Percentiles rank a stretch among this genome's conserved stretches.
These are phyloP conservation scores for Passiflora organensis DNA, from an alignment of 345 rosid species.

Conservation along the genomic window DNA sequence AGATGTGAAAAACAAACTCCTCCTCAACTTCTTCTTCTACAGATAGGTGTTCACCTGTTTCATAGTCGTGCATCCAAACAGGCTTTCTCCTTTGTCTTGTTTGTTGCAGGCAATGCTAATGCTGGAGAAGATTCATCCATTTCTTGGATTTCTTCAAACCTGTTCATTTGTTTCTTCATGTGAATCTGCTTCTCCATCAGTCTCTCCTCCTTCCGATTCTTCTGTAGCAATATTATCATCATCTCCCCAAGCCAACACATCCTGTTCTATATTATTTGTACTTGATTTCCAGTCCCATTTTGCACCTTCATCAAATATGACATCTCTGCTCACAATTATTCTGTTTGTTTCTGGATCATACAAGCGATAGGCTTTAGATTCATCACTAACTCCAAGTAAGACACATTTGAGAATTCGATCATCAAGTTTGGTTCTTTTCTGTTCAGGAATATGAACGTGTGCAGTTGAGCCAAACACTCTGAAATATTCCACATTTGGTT, in stretches of 20 bases:
- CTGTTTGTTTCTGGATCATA: neutral
- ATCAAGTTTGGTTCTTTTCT: neutral
- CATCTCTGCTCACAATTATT: neutral
- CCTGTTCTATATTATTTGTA: neutral
- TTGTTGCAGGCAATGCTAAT: no score
- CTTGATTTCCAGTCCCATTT: neutral
- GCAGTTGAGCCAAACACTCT: neutral
- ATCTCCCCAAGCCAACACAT: neutral
- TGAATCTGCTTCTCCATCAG: no score
- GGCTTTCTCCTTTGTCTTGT: neutral
- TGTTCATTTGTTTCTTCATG: no score
- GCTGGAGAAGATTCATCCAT: no score
- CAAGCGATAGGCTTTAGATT: neutral
- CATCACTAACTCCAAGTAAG: neutral
- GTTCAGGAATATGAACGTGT: neutral
- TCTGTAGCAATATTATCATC: neutral
- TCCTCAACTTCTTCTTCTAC: neutral
- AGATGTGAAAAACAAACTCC: neutral
- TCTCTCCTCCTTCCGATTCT: no score
- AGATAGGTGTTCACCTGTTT: neutral
- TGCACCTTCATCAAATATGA: neutral
- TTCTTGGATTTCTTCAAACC: no score
- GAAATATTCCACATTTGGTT: neutral
- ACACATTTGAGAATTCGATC: neutral
- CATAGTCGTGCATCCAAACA: neutral